Base-by-base conservation (phyloP, 331 rosid species). In the Acacia pycnantha region DNA sequence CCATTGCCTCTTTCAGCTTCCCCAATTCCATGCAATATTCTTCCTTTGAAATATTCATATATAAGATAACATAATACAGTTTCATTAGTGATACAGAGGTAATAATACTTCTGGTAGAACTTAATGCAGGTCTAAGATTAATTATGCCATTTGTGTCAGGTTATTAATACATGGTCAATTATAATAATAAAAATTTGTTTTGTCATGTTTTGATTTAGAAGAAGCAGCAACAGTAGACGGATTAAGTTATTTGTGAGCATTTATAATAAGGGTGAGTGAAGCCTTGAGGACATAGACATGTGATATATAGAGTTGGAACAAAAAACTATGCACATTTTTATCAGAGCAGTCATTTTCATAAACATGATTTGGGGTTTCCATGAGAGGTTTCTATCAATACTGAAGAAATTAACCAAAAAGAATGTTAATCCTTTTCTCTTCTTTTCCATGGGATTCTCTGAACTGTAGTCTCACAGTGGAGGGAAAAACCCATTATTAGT, bases 1-100 rank as follows among this genome's bases (percentile, higher is more conserved):
- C 97, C 80, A 94, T 89, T 81, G 93, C 97, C 85, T 88, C 94
- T 82, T 91, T 94, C 62, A 94, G 89, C 91, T 91, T 88, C 18
- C 84, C 82, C 13, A 94, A 88, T 67, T 94, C 90, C 71, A 82
- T 35, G 85, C 97, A 94, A 87, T 94, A 94, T 78, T 91, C 91
- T 89, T 94, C 92, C 98, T 94, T 80, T 40, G 51, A 58, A 77
- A 70, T 22, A 9, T n/a, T 56, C 14, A 56, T 56, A 56, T 56
- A 56, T 56, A 11, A 14, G 1, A n/a, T 0, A n/a, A 56, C 9
- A 56, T 56, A n/a, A 56, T 1, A 1, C 8, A 50, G 9, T 50
- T 56, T 56, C 14, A 56, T 56, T 9, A 56, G 64, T 6, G 26
- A 53, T 50, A 50, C 54, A 50, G 7, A 15, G 51, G 3, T 11